phyloP scores from a whole-genome alignment of 228 moss, liverwort and hornwort species.

The Sphagnum fallax region DNA sequence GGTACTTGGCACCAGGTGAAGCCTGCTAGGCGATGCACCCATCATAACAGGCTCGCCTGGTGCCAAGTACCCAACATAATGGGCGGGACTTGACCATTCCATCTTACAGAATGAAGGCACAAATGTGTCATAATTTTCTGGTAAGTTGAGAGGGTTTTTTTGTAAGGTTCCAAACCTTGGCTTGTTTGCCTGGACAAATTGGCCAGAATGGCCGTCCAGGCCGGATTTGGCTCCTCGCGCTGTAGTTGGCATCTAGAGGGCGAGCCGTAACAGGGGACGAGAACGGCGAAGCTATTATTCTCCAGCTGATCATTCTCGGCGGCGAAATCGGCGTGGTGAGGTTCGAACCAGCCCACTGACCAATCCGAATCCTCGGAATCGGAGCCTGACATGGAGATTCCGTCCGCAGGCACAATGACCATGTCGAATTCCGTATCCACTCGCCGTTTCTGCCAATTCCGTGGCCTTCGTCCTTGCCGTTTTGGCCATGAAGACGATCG shows the following conservation, averaged over 20 bases:
- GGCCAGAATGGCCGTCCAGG: conserved; percentile 26
- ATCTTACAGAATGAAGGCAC: background rate
- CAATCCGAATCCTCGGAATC: conserved; percentile 57
- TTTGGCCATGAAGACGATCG: background rate
- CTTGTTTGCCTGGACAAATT: conserved; percentile 28
- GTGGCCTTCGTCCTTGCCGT: conserved; percentile 9
- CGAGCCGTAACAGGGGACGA: conserved; percentile 53
- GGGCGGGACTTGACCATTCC: background rate
- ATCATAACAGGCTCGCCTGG: too few species aligned
- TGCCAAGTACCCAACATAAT: too few species aligned
- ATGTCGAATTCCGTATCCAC: conserved; percentile 50
- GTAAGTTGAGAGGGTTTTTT: background rate
- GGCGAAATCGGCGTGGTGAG: conserved; percentile 39
- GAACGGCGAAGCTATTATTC: conserved; percentile 54
- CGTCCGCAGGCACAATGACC: conserved; percentile 52
- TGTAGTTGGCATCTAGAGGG: conserved; percentile 5
- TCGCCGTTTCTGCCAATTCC: conserved; percentile 39
- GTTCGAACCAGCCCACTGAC: conserved; percentile 71
- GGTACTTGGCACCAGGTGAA: too few species aligned
- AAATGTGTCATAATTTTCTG: background rate
- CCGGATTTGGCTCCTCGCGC: conserved; percentile 12
- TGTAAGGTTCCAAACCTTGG: conserved; percentile 21
- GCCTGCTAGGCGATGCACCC: too few species aligned
- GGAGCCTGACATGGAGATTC: conserved; percentile 47
- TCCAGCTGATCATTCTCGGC: conserved; percentile 54